Evolutionary conservation across 192 early-diverging fungal genomes (phyloP).

Genomic region (Pilaira anomala): DNA sequence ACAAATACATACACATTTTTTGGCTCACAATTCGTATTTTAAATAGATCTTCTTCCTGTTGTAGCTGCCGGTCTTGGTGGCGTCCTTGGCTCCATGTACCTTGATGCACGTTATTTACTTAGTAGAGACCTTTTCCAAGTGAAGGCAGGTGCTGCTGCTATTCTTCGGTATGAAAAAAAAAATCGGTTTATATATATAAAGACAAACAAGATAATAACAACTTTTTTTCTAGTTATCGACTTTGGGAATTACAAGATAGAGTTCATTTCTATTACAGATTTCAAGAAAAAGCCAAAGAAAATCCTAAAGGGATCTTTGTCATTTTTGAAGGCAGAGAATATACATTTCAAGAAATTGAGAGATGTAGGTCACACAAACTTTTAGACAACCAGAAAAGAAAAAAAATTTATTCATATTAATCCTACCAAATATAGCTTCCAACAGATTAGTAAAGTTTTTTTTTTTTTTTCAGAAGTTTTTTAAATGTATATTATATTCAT

Average conservation of each 20-base stretch:
- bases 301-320: slow-evolving; percentile 38
- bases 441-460: slow-evolving; percentile 16
- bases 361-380: slow-evolving; percentile 27
- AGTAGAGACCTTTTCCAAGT: slow-evolving; percentile 41
- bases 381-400: neutral
- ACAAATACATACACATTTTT: neutral
- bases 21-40: neutral
- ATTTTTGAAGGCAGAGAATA: slow-evolving; percentile 49
- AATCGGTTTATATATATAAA: too few relatives aligned
- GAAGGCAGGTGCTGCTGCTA: slow-evolving; percentile 10
- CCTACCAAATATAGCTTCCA: slow-evolving; percentile 19
- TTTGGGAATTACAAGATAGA: slow-evolving; percentile 41
- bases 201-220: too few relatives aligned
- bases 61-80: slow-evolving; percentile 36
- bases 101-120: slow-evolving; percentile 42
- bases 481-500: neutral
- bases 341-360: slow-evolving; percentile 43
- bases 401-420: neutral
- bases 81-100: slow-evolving; percentile 44
- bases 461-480: neutral
- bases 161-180: neutral
- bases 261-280: slow-evolving; percentile 50
- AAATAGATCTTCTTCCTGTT: slow-evolving; percentile 1
- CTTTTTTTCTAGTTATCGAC: slow-evolving; percentile 23
- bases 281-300: slow-evolving; percentile 36